phyloP scores from a whole-genome alignment of 2,329 filamentous ascomycete species.

The Chaetomiaceae sp. region DNA sequence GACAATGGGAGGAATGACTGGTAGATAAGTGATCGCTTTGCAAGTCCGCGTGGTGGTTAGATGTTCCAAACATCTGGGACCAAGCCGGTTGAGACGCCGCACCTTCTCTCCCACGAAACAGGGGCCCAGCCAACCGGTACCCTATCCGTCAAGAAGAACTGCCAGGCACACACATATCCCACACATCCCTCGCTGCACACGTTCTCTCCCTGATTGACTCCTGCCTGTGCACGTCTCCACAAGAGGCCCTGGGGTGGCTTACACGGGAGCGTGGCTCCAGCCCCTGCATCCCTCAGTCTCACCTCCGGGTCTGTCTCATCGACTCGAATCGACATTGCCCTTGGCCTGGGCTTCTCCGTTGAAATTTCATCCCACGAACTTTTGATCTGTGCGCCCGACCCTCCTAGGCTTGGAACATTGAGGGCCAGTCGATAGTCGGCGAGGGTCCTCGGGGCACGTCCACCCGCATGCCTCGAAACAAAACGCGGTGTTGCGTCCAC shows the following conservation, averaged over 20 bases:
- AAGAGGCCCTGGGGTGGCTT: neutral
- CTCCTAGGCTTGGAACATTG: neutral
- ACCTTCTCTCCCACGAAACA: neutral
- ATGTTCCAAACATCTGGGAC: neutral
- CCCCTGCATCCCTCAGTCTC: conserved; percentile 16
- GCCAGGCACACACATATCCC: neutral
- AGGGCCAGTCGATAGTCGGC: conserved; percentile 7
- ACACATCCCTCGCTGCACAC: neutral
- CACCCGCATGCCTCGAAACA: conserved; percentile 19
- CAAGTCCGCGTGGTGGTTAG: no score
- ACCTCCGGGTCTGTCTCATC: neutral
- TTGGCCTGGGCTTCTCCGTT: neutral
- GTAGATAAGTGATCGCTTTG: neutral
- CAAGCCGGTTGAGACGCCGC: conserved; percentile 2
- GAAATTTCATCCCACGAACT: neutral
- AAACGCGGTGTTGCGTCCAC: conserved; percentile 11
- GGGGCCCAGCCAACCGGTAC: neutral
- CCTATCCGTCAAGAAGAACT: neutral
- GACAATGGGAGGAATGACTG: neutral
- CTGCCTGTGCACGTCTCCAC: neutral
- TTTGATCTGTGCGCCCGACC: conserved; percentile 3
- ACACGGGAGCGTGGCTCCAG: neutral
- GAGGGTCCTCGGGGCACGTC: neutral
- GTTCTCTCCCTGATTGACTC: neutral
- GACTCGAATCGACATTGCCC: neutral